phyloP scores from a whole-genome alignment of 164 flowering plant genomes.

The Magnolia sinica region DNA sequence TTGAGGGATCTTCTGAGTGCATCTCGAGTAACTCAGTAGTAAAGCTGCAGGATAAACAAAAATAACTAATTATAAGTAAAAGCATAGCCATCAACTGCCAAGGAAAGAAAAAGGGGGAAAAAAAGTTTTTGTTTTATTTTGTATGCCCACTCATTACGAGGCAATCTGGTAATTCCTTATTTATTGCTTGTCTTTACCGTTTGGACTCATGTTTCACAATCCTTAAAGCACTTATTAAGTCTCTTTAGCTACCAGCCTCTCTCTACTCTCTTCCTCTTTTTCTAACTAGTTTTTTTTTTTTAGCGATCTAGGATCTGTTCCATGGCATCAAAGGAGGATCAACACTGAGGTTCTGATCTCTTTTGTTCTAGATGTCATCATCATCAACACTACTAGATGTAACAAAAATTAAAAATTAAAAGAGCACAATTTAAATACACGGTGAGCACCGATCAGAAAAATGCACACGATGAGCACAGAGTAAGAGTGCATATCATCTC shows the following conservation, averaged over 20 bases:
- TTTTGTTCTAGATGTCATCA: too few species aligned
- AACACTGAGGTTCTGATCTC: too few species aligned
- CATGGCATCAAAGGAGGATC: too few species aligned
- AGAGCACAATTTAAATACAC: too few species aligned
- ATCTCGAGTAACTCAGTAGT: constrained; percentile 78
- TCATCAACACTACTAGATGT: too few species aligned
- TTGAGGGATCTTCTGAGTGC: constrained; percentile 44
- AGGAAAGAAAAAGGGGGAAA: neutral
- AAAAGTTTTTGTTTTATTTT: too few species aligned
- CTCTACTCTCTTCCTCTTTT: neutral
- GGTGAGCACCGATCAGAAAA: too few species aligned
- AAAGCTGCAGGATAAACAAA: constrained; percentile 28
- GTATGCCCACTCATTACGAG: neutral
- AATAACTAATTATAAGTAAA: neutral
- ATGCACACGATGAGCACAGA: too few species aligned
- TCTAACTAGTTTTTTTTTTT: neutral
- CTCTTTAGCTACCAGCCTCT: neutral
- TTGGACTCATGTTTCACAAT: neutral
- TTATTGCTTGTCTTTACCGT: neutral
- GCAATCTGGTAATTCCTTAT: neutral
- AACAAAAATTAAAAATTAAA: too few species aligned
- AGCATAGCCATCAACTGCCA: neutral
- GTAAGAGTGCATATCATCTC: too few species aligned
- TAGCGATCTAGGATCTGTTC: too few species aligned
- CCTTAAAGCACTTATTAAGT: neutral